Percentiles rank a stretch among this genome's conserved stretches.
Evolutionary conservation across 106 monocot species (phyloP).

Genomic region (Dendrobium catenatum): DNA sequence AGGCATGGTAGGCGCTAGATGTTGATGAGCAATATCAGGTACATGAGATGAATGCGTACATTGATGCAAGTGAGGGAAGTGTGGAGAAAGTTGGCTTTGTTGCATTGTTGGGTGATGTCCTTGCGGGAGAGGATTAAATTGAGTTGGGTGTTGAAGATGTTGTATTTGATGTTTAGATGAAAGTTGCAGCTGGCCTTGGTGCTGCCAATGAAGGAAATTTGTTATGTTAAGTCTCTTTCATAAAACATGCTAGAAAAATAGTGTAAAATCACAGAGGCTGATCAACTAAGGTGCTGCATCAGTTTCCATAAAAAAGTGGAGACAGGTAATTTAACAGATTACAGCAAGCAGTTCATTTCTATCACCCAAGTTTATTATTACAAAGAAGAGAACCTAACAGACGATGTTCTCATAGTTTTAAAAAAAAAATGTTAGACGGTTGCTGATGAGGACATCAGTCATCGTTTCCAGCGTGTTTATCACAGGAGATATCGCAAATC

Average conservation of each 20-base stretch:
- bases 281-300: background rate
- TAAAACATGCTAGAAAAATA: background rate
- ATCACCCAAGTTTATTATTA: background rate
- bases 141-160: constrained; percentile 40
- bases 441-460: too few species aligned
- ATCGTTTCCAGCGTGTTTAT: too few species aligned
- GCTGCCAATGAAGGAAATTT: constrained; percentile 17
- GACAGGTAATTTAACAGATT: background rate
- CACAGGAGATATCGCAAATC: too few species aligned
- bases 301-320: background rate
- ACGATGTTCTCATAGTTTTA: background rate
- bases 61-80: constrained; percentile 38
- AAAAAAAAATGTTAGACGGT: too few species aligned
- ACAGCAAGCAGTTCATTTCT: background rate
- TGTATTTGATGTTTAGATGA: constrained; percentile 55
- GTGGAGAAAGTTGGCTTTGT: constrained; percentile 51
- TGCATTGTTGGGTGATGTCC: constrained; percentile 43
- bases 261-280: background rate
- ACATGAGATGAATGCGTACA: constrained; percentile 49
- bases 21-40: constrained; percentile 34
- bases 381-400: background rate
- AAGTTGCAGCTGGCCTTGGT: constrained; percentile 46
- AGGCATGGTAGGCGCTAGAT: constrained; percentile 38
- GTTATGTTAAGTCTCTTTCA: background rate
- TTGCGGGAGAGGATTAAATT: constrained; percentile 45